A percentile compares a stretch with the other conserved stretches of the same genome.
These are phyloP conservation scores for Acorus gramineus DNA, from an alignment of 106 monocot species.

Conservation along the genomic window DNA sequence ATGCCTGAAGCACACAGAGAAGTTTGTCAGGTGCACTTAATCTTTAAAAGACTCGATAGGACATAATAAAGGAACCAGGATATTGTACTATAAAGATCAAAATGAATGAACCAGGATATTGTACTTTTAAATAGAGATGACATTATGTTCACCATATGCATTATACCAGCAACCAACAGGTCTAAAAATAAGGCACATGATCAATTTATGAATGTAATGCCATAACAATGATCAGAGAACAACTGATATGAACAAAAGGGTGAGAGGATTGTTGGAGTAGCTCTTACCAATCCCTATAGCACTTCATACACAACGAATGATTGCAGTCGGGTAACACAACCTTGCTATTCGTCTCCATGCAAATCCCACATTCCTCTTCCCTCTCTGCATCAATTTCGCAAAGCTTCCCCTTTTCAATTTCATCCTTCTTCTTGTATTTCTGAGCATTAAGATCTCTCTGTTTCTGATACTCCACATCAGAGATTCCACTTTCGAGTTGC, in stretches of 20 bases:
- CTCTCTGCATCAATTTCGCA: conserved; percentile 5
- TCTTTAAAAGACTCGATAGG: no score
- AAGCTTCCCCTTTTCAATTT: background rate
- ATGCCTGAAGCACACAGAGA: conserved; percentile 1
- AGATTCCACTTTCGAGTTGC: conserved; percentile 14
- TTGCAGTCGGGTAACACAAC: conserved; percentile 3
- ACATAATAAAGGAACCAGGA: no score
- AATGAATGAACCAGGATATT: no score
- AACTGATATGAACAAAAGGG: background rate
- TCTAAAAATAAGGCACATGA: background rate
- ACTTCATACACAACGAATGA: conserved; percentile 5
- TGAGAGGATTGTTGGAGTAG: no score
- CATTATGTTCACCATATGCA: no score
- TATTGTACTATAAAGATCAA: no score
- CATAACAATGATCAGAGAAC: background rate
- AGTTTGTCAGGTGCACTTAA: background rate
- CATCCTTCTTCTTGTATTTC: conserved; percentile 7
- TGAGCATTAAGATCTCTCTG: conserved; percentile 1
- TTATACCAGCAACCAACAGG: no score
- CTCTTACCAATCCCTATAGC: conserved; percentile 5
- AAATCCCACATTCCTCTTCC: conserved; percentile 7
- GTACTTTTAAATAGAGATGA: no score
- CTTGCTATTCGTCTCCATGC: conserved; percentile 5
- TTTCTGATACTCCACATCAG: conserved; percentile 7
- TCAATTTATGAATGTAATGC: background rate